phyloP scores from a whole-genome alignment of 768 basidiomycete species.

The Tulasnella sp. region DNA sequence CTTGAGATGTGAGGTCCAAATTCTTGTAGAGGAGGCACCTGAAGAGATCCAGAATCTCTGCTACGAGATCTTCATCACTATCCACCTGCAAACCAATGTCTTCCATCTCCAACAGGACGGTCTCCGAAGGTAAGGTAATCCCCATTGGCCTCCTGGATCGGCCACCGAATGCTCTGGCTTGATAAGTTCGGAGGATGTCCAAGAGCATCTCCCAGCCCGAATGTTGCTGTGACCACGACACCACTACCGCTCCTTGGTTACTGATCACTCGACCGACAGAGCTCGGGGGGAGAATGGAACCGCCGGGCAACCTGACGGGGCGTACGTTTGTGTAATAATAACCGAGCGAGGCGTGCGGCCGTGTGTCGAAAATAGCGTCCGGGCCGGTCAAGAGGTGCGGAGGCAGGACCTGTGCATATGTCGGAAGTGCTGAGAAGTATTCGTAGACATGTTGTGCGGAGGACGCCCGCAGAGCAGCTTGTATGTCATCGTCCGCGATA shows the following conservation, averaged over 20 bases:
- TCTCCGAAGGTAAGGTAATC: background rate
- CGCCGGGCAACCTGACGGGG: constrained; percentile 75
- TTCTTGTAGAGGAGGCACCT: constrained; percentile 73
- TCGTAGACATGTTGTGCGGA: constrained; percentile 74
- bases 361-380: constrained; percentile 51
- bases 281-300: constrained; percentile 66
- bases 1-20: constrained; percentile 60
- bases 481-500: constrained; percentile 34
- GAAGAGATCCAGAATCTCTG: constrained; percentile 77
- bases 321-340: constrained; percentile 61
- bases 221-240: constrained; percentile 80
- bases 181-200: constrained; percentile 79
- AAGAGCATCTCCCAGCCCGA: constrained; percentile 85
- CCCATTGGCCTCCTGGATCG: background rate
- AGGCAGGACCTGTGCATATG: constrained; percentile 76
- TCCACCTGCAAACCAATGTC: constrained; percentile 74
- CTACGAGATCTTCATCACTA: constrained; percentile 67
- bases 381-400: constrained; percentile 63
- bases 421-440: constrained; percentile 71
- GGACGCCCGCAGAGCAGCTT: constrained; percentile 54
- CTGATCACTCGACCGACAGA: constrained; percentile 73
- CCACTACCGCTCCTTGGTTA: constrained; percentile 61
- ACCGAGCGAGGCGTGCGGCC: constrained; percentile 29
- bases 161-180: constrained; percentile 39
- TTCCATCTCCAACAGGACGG: constrained; percentile 53